Base-by-base conservation (phyloP, 352 stramenopile genomes). In the Globisporangium alternatum region DNA sequence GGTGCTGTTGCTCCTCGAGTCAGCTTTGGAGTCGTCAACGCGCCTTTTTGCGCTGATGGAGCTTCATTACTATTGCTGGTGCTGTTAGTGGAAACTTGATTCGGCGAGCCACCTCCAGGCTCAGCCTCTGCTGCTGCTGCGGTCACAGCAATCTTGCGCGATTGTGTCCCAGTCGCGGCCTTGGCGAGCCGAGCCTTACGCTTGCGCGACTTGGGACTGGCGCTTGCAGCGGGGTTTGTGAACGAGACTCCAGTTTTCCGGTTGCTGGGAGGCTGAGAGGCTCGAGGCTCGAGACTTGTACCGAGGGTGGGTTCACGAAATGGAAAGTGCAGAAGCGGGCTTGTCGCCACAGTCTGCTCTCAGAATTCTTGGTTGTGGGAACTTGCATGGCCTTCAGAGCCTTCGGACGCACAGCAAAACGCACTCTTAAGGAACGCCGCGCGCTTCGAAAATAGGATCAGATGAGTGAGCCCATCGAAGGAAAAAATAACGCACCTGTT, bases 101-200 rank as follows among this genome's bases (percentile, higher is more conserved):
- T 56, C 31, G 28, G 28, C 15, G 28, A 39, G 15, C 13, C 10
- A 19, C 22, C 30, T 31, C 35, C 35, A 15, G 35, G 9, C 9
- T 58, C 60, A 25, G 10, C 4, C 28, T 28, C 15, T 43, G 13
- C 12, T 13, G 25, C 6, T 31, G 52, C 25, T 17, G 49, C 25
- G 22, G 51, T 30, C 7, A 55, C 49, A n/a, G 54, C 43, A 39
- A 62, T 48, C 19, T 66, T 60, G 30, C 54, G 59, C 8, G 25
- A 17, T 6, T 57, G 37, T n/a, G 33, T 39, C 9, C 3, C 43
- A 22, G 41, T 54, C 43, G 28, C 28, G 35, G 56, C 41, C 47
- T 58, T 65, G 21, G 19, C 49, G 5, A 49, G 28, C 22, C 22
- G 59, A 15, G 19, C 9, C 41, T 65, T 65, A 19, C 25, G 56